Evolutionary conservation across 805 yeast genomes (phyloP), one percentile per base, ranked within the genome.

Genomic region (Yarrowia sp.): DNA sequence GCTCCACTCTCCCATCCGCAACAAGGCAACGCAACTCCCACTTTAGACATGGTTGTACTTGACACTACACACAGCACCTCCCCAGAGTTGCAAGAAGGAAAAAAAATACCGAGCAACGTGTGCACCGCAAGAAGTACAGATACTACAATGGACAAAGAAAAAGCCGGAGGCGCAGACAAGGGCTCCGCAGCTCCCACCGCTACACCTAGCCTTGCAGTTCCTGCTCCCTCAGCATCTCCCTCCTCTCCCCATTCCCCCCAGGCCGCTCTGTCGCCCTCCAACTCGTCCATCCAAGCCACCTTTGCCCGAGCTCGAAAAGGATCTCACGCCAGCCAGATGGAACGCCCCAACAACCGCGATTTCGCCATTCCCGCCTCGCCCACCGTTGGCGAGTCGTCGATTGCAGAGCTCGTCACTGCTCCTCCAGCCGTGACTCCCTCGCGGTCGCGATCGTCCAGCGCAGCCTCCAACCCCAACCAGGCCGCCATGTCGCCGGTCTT

Each of bases 231-330:
- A 10, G 46, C 16, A 1, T 40, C 59, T n/a, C 42, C 58, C 43
- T 38, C 64, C 5, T 32, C 67, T 9, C 56, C 65, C 16, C 52
- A 43, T 5, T 49, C 56, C 8, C 56, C 67, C 40, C 55, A 48
- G 46, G 38, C 56, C 9, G 56, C 67, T 19, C 56, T 63, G 3
- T 63, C 67, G 40, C 67, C 67, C 38, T 63, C 67, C 11, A 48
- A 53, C 36, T 63, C 67, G 8, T 63, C 67, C 40, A 63, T 63
- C 56, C 67, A 63, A 22, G 67, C 67, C 56, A 63, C 67, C 32
- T 63, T 63, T 48, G 67, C 67, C 38, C 67, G 67, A 4, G 67
- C 67, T 5, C 45, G 67, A 48, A 48, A 63, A 48, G 67, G 67
- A 9, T 14, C 26, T 8, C 67, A 63, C 67, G 67, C 67, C 16